phyloP scores from a whole-genome alignment of 495 filamentous ascomycete genomes.

The Neurospora sp. region DNA sequence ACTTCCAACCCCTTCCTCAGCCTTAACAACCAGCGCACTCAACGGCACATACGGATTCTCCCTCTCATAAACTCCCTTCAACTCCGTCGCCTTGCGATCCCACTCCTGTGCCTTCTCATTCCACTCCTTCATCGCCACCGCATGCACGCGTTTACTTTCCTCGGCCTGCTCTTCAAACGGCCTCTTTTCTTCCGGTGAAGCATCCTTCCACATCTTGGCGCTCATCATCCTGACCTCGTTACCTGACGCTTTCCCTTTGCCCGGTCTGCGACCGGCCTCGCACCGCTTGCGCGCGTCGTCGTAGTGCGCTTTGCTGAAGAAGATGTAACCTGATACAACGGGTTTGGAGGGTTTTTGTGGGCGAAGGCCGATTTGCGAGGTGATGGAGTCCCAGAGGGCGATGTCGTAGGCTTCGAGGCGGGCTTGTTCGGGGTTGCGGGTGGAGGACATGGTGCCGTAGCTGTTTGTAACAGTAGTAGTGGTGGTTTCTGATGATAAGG shows the following conservation, averaged over 20 bases:
- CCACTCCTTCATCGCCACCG: conserved; percentile 46
- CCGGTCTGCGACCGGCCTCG: conserved; percentile 52
- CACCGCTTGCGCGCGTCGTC: conserved; percentile 60
- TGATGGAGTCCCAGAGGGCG: conserved; percentile 58
- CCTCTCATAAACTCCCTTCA: conserved; percentile 53
- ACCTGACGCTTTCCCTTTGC: conserved; percentile 55
- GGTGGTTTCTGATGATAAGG: background rate
- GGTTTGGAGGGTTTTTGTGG: conserved; percentile 59
- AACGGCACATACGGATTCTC: conserved; percentile 37
- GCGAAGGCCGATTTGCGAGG: conserved; percentile 58
- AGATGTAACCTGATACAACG: conserved; percentile 61
- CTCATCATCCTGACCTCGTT: conserved; percentile 77
- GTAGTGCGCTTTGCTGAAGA: conserved; percentile 76
- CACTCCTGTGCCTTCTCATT: conserved; percentile 51
- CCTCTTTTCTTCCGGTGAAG: conserved; percentile 51
- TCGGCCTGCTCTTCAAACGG: conserved; percentile 68
- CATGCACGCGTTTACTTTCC: conserved; percentile 52
- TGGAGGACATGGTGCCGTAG: conserved; percentile 1
- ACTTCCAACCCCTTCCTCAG: background rate
- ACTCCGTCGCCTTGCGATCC: conserved; percentile 52
- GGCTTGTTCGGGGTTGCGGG: conserved; percentile 39
- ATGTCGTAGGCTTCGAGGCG: conserved; percentile 60
- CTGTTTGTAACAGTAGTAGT: background rate
- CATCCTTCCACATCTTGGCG: conserved; percentile 82
- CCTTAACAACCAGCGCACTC: conserved; percentile 9